Percentiles rank a stretch among this genome's conserved stretches.
Conservation (phyloP, 129 eudicot genomes). For the Mikania micrantha region DNA sequence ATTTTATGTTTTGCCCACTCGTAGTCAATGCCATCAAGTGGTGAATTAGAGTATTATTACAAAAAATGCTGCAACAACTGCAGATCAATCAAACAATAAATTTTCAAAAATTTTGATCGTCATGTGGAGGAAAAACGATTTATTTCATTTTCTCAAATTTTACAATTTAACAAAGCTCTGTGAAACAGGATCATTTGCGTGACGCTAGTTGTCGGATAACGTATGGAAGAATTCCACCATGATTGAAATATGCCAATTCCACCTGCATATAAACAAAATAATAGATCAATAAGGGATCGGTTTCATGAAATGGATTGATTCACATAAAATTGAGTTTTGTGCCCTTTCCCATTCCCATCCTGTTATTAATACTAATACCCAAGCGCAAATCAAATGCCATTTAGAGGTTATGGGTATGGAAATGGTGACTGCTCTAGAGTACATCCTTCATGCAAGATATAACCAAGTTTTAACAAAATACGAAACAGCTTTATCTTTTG, state of each 20-base stretch:
- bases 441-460: too few relatives aligned
- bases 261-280: conserved; percentile 38
- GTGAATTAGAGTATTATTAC: conserved; percentile 20
- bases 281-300: not conserved
- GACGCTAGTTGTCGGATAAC: conserved; percentile 56
- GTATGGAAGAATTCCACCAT: conserved; percentile 81
- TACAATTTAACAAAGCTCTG: conserved; percentile 18
- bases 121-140: conserved; percentile 12
- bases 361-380: too few relatives aligned
- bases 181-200: conserved; percentile 23
- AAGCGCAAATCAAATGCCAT: too few relatives aligned
- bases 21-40: too few relatives aligned
- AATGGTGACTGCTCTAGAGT: too few relatives aligned
- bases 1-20: too few relatives aligned
- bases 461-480: too few relatives aligned
- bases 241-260: conserved; percentile 77
- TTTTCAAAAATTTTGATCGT: conserved; percentile 3
- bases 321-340: too few relatives aligned
- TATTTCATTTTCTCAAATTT: conserved; percentile 29
- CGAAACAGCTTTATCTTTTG: too few relatives aligned
- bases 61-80: conserved; percentile 18
- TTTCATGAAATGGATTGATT: not conserved
- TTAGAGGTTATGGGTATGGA: too few relatives aligned
- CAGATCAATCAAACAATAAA: conserved; percentile 9
- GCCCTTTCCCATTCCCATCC: too few relatives aligned